phyloP scores from a whole-genome alignment of 108 stramenopile genomes.

The Mediolabrus comicus region DNA sequence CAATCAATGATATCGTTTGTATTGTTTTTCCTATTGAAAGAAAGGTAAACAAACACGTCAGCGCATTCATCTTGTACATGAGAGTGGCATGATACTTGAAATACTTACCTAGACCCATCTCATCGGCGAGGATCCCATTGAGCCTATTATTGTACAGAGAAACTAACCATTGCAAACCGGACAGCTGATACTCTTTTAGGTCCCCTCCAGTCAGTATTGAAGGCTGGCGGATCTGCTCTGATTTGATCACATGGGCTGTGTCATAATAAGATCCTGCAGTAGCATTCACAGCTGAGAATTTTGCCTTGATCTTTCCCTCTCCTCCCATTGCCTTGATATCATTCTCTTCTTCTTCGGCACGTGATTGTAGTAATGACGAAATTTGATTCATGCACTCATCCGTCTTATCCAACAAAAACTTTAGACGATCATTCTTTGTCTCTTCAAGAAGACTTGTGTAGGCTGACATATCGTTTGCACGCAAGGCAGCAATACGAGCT shows the following conservation, averaged over 20 bases:
- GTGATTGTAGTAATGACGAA: slow-evolving; percentile 61
- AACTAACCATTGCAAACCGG: slow-evolving; percentile 97
- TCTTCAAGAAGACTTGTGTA: slow-evolving; percentile 83
- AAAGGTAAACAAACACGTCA: not conserved
- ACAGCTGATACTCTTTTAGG: slow-evolving; percentile 95
- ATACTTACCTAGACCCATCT: slow-evolving; percentile 78
- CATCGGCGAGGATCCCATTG: slow-evolving; percentile 77
- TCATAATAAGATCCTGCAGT: slow-evolving; percentile 77
- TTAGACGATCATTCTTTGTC: slow-evolving; percentile 82
- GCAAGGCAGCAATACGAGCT: slow-evolving; percentile 80
- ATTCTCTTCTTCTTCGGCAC: slow-evolving; percentile 55
- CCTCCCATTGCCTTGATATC: slow-evolving; percentile 31
- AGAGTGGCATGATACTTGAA: slow-evolving; percentile 1
- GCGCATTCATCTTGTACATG: not conserved
- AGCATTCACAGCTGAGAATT: slow-evolving; percentile 32
- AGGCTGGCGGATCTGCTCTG: slow-evolving; percentile 82
- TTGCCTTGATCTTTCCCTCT: slow-evolving; percentile 30
- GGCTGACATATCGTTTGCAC: slow-evolving; percentile 86
- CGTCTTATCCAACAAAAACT: slow-evolving; percentile 84
- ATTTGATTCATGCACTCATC: slow-evolving; percentile 83
- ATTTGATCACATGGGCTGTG: slow-evolving; percentile 66
- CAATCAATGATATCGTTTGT: slow-evolving; percentile 95
- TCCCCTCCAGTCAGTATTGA: slow-evolving; percentile 75
- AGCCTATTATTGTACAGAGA: slow-evolving; percentile 89
- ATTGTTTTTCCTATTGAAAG: slow-evolving; percentile 76